Evolutionary conservation across 2,329 filamentous ascomycete genomes (phyloP), one percentile per base, ranked within the genome.

Genomic region (Penicillium polonicum): DNA sequence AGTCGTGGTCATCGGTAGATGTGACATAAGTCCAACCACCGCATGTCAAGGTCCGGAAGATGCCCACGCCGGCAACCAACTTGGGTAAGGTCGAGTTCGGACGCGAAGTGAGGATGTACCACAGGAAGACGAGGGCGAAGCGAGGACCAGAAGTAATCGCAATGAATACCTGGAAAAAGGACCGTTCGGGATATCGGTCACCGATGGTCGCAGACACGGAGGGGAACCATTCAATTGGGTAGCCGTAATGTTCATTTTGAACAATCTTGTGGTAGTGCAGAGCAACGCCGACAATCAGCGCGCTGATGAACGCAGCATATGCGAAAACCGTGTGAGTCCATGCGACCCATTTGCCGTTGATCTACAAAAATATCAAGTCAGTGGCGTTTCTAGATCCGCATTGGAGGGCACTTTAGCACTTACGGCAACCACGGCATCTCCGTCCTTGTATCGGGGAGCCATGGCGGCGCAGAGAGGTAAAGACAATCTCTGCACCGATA

Each of bases 11-110:
- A 73, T 99, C 94, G 43, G 94, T 99, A 61, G 94, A 97, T 27
- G 94, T 99, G 60, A 99, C 87, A 76, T 97, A 99, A 52, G 94
- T 97, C 93, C 94, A 99, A 58, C 94, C 94, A 67, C 93, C 94
- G 71, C 94, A 99, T 4, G 92, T 96, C 58, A 97, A 78, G 10
- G 93, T 97, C 68, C 94, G 87, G 70, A 97, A 88, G 52, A 97
- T 65, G 55, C 94, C 94, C 67, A 90, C 87, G 41, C 83, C 83
- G 45, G 88, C 88, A 60, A 97, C 83, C 61, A 94, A 87, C 72
- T 91, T 92, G 19, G 95, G 91, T 17, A 97, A 83, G 29, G 82
- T 84, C 55, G 85, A 85, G 70, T 89, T 88, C 4, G 90, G 87
- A 66, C 85, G 86, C 60, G 89, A 85, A 35, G 92, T 96, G 55